Conservation (phyloP, 345 rosid genomes). For the Salix arbutifolia region DNA sequence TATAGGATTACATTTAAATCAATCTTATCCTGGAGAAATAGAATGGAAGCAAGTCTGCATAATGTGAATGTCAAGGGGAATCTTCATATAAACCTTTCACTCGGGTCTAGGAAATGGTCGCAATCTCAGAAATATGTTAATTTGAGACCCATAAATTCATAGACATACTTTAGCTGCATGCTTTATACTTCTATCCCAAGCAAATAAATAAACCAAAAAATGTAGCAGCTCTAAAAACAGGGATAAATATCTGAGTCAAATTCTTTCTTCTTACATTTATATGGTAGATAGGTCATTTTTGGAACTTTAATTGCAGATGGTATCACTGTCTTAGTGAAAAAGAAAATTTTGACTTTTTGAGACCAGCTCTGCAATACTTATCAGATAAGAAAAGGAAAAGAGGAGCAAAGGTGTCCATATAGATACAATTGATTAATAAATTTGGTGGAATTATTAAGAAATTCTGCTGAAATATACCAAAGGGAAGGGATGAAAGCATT, state of each 20-base stretch:
- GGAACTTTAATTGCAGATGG: neutral
- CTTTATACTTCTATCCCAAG: too few relatives aligned
- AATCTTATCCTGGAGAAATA: neutral
- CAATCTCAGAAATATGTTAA: neutral
- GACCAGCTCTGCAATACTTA: neutral
- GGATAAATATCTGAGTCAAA: neutral
- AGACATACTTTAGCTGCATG: neutral
- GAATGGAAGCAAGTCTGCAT: neutral
- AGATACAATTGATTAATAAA: neutral
- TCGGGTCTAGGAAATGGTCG: neutral
- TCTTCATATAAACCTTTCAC: neutral
- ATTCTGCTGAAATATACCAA: neutral
- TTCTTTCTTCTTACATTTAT: neutral
- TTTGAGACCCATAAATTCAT: neutral
- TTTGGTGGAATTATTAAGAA: neutral
- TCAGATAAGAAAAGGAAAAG: neutral
- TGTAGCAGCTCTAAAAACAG: neutral
- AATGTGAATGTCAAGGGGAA: neutral
- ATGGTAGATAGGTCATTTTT: neutral
- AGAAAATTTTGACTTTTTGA: neutral
- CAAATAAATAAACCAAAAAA: too few relatives aligned
- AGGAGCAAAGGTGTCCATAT: neutral
- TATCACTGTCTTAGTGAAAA: neutral
- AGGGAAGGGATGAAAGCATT: slow-evolving; percentile 6
- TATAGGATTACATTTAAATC: neutral